Evolutionary conservation across 805 yeast genomes (phyloP).

Genomic region (Candida odintsovae): DNA sequence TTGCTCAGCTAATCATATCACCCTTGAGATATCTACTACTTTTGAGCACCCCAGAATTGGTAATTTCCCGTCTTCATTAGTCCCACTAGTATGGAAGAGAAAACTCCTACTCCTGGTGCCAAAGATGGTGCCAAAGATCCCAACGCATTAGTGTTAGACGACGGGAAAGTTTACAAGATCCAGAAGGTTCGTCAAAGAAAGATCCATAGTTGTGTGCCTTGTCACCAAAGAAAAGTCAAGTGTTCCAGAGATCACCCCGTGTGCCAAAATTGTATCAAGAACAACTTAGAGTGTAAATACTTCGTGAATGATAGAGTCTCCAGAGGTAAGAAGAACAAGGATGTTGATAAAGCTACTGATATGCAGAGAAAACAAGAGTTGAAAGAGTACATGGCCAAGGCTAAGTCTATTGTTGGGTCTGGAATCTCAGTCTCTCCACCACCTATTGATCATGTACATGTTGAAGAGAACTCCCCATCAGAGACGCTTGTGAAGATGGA

Average conservation of each 20-base stretch:
- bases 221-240: conserved; percentile 53
- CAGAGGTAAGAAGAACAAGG: conserved; percentile 24
- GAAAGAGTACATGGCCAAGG: conserved; percentile 19
- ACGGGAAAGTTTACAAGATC: conserved; percentile 52
- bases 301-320: conserved; percentile 51
- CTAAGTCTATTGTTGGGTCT: conserved; percentile 11
- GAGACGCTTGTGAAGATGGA: not conserved
- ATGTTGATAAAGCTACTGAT: conserved; percentile 19
- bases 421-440: conserved; percentile 4
- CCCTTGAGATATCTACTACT: no score
- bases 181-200: conserved; percentile 57
- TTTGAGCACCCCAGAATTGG: no score
- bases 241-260: conserved; percentile 48
- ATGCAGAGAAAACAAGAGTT: conserved; percentile 19
- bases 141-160: conserved; percentile 34
- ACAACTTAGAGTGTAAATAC: conserved; percentile 44
- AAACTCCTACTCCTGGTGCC: not conserved
- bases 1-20: no score
- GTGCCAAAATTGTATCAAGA: conserved; percentile 45
- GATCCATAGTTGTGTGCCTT: conserved; percentile 50
- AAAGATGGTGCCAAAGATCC: conserved; percentile 27
- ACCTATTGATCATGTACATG: not conserved
- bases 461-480: not conserved
- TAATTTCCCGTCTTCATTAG: not conserved
- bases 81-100: not conserved